Evolutionary conservation across 83 land plant genomes (phyloP).

Genomic region (Picea engelmannii): DNA sequence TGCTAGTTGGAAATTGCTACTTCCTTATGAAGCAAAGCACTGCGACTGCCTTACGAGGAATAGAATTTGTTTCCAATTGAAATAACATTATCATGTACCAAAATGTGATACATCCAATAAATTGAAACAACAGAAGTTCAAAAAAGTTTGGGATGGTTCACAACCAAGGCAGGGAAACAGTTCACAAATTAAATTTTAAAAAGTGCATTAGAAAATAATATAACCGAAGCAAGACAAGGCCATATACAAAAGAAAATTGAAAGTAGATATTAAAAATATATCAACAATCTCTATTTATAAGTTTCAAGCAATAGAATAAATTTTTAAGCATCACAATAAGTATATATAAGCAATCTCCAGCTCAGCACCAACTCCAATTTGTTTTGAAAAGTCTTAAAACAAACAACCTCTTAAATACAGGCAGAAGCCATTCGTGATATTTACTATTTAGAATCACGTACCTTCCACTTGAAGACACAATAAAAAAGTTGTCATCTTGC

Average conservation of each 20-base stretch:
- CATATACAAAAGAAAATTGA: not conserved
- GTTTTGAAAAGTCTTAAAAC: not conserved
- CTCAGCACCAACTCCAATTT: not conserved
- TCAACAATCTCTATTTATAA: not conserved
- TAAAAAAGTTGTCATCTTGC: not conserved
- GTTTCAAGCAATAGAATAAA: not conserved
- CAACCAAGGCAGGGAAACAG: no score
- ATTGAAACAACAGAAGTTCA: no score
- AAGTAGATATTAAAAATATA: not conserved
- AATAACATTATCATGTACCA: no score
- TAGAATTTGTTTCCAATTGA: no score
- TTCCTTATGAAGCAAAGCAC: not conserved
- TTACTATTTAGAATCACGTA: not conserved
- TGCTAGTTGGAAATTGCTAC: not conserved
- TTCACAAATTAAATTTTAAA: no score
- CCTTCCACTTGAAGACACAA: slow-evolving; percentile 13
- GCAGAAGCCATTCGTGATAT: not conserved
- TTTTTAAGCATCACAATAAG: not conserved
- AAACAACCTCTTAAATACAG: not conserved
- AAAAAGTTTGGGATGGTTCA: no score
- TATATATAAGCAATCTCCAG: not conserved
- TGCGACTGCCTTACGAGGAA: not conserved
- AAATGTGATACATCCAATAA: no score
- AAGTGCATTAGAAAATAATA: not conserved
- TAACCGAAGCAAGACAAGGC: not conserved